Evolutionary conservation across 2,329 filamentous ascomycete genomes (phyloP).

Genomic region (Ascochyta viciae-villosae): DNA sequence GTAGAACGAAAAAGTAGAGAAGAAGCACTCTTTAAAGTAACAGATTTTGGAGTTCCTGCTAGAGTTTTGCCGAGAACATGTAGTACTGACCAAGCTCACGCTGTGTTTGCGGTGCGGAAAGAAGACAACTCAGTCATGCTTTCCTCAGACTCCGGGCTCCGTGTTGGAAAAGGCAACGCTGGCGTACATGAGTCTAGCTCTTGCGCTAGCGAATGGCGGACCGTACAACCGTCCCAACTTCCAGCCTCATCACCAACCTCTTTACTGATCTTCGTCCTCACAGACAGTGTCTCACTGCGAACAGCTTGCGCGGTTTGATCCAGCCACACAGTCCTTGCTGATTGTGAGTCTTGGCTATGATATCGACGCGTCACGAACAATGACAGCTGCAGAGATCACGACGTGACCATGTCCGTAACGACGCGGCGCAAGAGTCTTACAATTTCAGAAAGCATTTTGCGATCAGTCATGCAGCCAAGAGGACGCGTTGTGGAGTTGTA

Average conservation of each 20-base stretch:
- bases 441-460: neutral
- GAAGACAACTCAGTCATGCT: neutral
- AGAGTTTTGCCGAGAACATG: no score
- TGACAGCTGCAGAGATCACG: neutral
- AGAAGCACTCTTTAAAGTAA: no score
- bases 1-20: no score
- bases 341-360: neutral
- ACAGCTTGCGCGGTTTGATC: neutral
- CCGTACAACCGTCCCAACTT: neutral
- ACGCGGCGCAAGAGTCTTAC: neutral
- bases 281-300: no score
- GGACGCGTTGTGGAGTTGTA: neutral
- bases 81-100: no score
- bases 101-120: no score
- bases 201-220: slow-evolving; percentile 8
- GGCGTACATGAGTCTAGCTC: neutral
- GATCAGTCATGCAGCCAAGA: slow-evolving; percentile 9
- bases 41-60: no score
- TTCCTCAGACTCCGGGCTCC: neutral
- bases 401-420: neutral
- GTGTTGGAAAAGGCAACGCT: neutral
- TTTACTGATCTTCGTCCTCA: neutral
- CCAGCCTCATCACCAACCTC: slow-evolving; percentile 4
- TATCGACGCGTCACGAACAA: neutral
- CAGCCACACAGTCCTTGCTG: neutral